Conservation (phyloP, 2,329 filamentous ascomycete genomes). For the Fusarium verrucosum region DNA sequence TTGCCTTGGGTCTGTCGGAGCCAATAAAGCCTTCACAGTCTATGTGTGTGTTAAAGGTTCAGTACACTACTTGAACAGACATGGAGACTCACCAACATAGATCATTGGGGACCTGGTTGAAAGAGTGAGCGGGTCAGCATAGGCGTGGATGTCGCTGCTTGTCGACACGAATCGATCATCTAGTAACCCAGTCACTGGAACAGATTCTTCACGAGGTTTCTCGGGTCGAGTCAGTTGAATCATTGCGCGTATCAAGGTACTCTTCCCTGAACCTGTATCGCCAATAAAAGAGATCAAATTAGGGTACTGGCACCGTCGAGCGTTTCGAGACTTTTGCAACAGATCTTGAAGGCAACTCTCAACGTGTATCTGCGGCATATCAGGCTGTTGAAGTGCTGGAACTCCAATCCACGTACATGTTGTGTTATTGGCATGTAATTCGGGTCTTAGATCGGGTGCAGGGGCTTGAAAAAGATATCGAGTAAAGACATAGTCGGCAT, state of each 20-base stretch:
- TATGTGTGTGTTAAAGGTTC: not conserved
- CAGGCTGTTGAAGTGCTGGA: not conserved
- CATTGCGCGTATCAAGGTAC: slow-evolving; percentile 23
- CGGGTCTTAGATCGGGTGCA: not conserved
- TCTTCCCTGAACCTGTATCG: slow-evolving; percentile 24
- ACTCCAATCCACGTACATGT: slow-evolving; percentile 9
- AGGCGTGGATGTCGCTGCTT: slow-evolving; percentile 27
- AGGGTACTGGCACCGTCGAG: slow-evolving; percentile 1
- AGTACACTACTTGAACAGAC: fast-evolving
- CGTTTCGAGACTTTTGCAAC: not conserved
- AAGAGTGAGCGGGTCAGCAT: slow-evolving; percentile 10
- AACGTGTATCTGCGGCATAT: not conserved
- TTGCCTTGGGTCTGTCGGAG: not conserved
- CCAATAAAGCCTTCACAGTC: slow-evolving; percentile 24
- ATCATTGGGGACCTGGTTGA: slow-evolving; percentile 4
- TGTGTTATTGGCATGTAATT: not conserved
- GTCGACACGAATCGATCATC: slow-evolving; percentile 4
- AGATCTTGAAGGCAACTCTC: slow-evolving; percentile 4
- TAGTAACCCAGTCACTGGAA: slow-evolving; percentile 11
- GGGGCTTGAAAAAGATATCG: not conserved
- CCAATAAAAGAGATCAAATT: slow-evolving; percentile 28
- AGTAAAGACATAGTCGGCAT: not conserved
- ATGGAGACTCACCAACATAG: slow-evolving; percentile 7
- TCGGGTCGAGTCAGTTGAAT: slow-evolving; percentile 4
- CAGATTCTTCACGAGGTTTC: not conserved